Base-by-base conservation (phyloP, 2,329 filamentous ascomycete genomes). In the Arthrobotrys sphaeroides region DNA sequence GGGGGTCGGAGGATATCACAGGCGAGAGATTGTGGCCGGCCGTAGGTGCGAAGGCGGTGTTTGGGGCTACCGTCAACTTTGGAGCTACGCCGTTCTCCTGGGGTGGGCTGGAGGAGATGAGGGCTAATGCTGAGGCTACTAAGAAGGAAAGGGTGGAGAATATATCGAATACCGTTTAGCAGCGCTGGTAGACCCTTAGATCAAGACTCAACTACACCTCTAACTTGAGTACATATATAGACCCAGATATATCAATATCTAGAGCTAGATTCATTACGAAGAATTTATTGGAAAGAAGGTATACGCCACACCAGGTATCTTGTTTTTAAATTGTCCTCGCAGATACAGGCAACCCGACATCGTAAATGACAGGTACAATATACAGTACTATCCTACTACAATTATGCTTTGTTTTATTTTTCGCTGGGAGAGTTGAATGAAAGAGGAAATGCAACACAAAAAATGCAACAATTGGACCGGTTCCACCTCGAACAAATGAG, bases 21-120 rank as follows among this genome's bases (percentile, higher is more conserved):
- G 20, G 61, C 13, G 70, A 67, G 12, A 53, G 66, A 24, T 49
- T 74, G 10, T 68, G 62, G 62, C 70, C 70, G 20, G 70, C 62
- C 2, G 38, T 74, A 24, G 70, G 70, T 26, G 40, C 49, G 4
- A 74, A 68, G 26, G 55, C 62, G 9, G 24, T 36, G 31, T 74
- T 62, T 51, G 24, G 60, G 13, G 70, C 62, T 1, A 62, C 40
- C 1, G 26, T 74, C 0, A 74, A 74, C 47, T 74, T 74, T 57
- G 70, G 70, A 6, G 33, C 51, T 5, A 59, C 66, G n/a, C 43
- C 53, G 7, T 74, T 68, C 20, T 18, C 36, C 20, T 74, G 70
- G 70, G 18, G 31, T n/a, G 62, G 70, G 5, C 31, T 67, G 22
- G 70, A 62, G 12, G 62, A 62, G 10, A 33, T 74, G 55, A 64